phyloP scores from a whole-genome alignment of 2,329 filamentous ascomycete species.

The Kalmusia sp. region DNA sequence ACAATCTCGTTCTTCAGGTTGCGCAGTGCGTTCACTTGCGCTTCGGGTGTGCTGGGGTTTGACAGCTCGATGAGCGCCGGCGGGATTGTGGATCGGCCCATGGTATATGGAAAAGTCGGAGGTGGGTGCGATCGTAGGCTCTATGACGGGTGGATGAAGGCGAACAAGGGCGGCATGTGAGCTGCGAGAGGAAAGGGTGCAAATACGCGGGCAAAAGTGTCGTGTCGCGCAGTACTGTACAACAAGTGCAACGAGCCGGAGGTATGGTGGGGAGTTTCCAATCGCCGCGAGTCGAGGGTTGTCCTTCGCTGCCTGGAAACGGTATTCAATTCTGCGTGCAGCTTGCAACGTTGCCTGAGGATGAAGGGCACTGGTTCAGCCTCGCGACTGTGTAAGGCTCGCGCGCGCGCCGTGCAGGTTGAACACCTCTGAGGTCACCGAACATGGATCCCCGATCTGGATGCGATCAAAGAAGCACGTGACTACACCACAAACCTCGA shows the following conservation, averaged over 20 bases:
- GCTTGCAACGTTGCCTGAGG: not conserved
- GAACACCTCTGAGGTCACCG: not conserved
- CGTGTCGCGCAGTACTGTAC: not conserved
- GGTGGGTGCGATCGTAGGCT: not conserved
- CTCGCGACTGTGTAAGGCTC: not conserved
- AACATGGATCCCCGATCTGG: not conserved
- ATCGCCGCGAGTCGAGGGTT: not conserved
- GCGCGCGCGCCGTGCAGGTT: not conserved
- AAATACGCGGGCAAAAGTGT: not conserved
- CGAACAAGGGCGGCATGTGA: not conserved
- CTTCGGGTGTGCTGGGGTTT: conserved; percentile 43
- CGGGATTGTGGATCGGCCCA: conserved; percentile 46
- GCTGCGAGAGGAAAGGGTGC: not conserved
- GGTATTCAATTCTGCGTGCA: not conserved
- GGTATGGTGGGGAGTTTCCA: not conserved
- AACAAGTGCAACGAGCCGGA: not conserved
- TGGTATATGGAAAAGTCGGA: conserved; percentile 16
- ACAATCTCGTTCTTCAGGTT: conserved; percentile 87
- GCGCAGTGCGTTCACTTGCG: conserved; percentile 66
- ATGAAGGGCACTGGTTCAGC: not conserved
- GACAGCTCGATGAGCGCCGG: conserved; percentile 47
- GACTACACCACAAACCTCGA: no score
- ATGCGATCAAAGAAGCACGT: not conserved
- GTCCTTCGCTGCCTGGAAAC: not conserved
- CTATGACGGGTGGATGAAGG: not conserved